These are phyloP conservation scores for Pouteria campechiana DNA, from an alignment of 179 eudicot species.

Conservation along the genomic window DNA sequence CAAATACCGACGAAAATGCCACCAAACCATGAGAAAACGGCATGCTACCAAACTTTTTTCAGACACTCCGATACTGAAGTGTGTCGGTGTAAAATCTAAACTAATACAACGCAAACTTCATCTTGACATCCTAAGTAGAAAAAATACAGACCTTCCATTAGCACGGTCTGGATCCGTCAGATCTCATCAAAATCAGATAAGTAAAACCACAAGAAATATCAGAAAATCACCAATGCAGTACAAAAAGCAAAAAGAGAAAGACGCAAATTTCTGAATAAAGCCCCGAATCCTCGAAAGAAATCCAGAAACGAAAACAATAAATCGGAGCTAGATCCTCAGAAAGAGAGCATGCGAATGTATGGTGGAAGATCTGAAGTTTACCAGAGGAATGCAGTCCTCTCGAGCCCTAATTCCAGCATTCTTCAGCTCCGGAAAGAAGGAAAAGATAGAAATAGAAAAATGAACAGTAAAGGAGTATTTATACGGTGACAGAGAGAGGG, in stretches of 20 bases:
- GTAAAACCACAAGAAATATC: not conserved
- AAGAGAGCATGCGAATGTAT: not conserved
- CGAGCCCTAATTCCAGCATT: not conserved
- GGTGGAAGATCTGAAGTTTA: constrained; percentile 28
- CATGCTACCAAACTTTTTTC: no score
- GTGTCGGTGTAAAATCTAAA: not conserved
- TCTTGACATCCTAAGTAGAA: not conserved
- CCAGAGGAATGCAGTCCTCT: constrained; percentile 5
- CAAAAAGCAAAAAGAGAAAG: not conserved
- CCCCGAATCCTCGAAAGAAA: not conserved
- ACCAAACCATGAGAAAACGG: not conserved
- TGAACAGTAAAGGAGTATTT: not conserved
- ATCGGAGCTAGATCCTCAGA: no score
- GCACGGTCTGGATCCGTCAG: no score
- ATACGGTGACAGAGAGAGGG: constrained; percentile 10
- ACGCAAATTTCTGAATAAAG: constrained; percentile 3
- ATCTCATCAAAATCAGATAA: not conserved
- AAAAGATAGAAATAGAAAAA: not conserved
- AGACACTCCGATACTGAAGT: no score
- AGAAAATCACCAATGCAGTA: not conserved
- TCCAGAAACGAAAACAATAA: not conserved
- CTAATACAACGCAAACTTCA: not conserved
- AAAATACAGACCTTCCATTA: no score
- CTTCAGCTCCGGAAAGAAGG: not conserved
- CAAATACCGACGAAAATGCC: not conserved